Percentiles rank a stretch among this genome's conserved stretches.
These are phyloP conservation scores for Phanerochaete sordida DNA, from an alignment of 768 basidiomycete species.

Conservation along the genomic window DNA sequence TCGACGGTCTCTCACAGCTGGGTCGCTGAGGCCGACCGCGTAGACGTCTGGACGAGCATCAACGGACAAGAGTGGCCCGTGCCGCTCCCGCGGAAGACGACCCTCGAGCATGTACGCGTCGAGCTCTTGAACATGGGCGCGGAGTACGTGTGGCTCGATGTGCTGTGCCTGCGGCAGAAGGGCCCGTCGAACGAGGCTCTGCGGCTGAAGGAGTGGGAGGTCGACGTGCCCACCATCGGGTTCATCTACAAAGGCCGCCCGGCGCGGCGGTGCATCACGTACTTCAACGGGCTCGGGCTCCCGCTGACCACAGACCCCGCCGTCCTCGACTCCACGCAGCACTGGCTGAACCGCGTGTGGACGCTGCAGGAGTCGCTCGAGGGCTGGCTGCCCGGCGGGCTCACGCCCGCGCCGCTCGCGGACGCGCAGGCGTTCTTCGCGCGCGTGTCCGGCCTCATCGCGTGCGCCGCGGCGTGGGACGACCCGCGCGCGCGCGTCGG, in stretches of 20 bases:
- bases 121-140: background rate
- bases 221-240: background rate
- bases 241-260: background rate
- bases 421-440: too few relatives aligned
- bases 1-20: background rate
- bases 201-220: background rate
- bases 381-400: background rate
- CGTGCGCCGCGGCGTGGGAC: too few relatives aligned
- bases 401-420: background rate
- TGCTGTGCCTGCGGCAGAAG: background rate
- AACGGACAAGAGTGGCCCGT: background rate
- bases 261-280: background rate
- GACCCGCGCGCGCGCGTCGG: too few relatives aligned
- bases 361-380: background rate
- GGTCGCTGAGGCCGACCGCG: background rate
- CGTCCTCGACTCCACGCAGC: background rate
- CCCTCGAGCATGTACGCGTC: background rate
- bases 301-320: background rate
- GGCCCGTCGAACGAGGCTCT: background rate
- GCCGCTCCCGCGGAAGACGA: background rate
- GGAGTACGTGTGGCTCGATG: background rate
- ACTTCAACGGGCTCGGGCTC: background rate
- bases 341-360: background rate
- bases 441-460: too few relatives aligned
- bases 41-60: background rate